These are phyloP conservation scores for Acidiella bohemica DNA, from an alignment of 495 filamentous ascomycete species.

Conservation along the genomic window DNA sequence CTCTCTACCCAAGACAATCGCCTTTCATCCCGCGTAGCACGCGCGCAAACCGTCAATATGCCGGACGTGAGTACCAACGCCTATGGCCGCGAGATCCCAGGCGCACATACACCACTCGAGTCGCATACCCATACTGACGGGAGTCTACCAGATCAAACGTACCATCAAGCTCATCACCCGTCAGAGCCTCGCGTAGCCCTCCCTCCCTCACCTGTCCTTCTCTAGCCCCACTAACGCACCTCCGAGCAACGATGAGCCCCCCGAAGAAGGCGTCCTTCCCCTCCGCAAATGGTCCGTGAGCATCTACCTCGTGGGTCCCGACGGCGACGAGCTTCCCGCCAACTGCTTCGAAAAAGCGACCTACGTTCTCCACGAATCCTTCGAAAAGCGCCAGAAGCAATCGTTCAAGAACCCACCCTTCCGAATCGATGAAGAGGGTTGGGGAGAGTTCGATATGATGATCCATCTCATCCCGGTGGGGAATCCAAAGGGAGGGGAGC, in stretches of 20 bases:
- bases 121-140: too few species aligned
- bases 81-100: conserved; percentile 1
- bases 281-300: conserved; percentile 62
- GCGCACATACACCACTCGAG: too few species aligned
- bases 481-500: conserved; percentile 57
- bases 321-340: conserved; percentile 53
- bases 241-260: conserved; percentile 57
- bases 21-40: conserved; percentile 5
- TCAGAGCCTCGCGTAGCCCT: conserved; percentile 51
- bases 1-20: too few species aligned
- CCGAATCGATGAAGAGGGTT: conserved; percentile 81
- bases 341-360: conserved; percentile 78
- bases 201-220: too few species aligned
- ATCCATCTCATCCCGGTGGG: conserved; percentile 70
- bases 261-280: conserved; percentile 73
- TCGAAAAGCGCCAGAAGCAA: conserved; percentile 63
- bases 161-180: conserved; percentile 86
- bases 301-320: conserved; percentile 46
- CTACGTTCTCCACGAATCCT: conserved; percentile 88
- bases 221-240: too few species aligned
- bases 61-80: conserved; percentile 19
- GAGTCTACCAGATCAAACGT: conserved; percentile 55
- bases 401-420: conserved; percentile 79
- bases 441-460: conserved; percentile 97
- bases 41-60: conserved; percentile 20